Base-by-base conservation (phyloP, 306 rosid genomes). In the Medicago arabica region DNA sequence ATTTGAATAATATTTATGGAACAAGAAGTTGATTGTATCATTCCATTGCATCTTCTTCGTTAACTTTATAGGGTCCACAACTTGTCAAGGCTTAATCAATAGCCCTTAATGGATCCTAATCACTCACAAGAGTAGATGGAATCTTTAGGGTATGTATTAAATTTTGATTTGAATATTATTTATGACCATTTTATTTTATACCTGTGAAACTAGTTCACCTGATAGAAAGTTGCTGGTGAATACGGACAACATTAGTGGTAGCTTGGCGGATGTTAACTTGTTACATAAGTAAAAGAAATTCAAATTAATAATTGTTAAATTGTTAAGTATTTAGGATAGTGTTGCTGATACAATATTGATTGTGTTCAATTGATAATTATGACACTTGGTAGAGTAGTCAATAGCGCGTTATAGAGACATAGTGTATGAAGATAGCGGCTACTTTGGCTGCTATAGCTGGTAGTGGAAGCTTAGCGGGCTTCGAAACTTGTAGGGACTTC, bases 161-260 rank as follows among this genome's bases (percentile, higher is more conserved):
- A 55, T 14, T 19, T 8, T 21, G 23, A 21, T 21, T 21, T 21
- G 15, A 57, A 57, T 55, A 55, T 9, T 69, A 54, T 18, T 25
- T 21, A 66, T 60, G 38, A 75, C 23, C n/a, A n/a, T 21, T 21
- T 28, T 44, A 21, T 70, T 72, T 65, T 17, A 38, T 88, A 91
- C 97, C 98, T 90, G 98, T 53, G 91, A 91, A 84, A 93, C 90
- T 80, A 93, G 89, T 93, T 93, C 98, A 71, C 98, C 98, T 7
- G 90, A 85, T 66, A 93, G 81, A 73, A 93, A 90, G 81, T 93
- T 91, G 88, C 95, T 89, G 92, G 2, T 21, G 23, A 93, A 93
- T 83, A 89, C 85, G 38, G 97, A 89, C 81, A 93, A 81, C 43
- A 95, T 84, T 83, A 97, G 79, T 14, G 97, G 98, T 76, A 90